Percentiles rank a stretch among this genome's conserved stretches.
phyloP scores from a whole-genome alignment of 192 early-diverging fungal species.

The Coemansia umbellata region DNA sequence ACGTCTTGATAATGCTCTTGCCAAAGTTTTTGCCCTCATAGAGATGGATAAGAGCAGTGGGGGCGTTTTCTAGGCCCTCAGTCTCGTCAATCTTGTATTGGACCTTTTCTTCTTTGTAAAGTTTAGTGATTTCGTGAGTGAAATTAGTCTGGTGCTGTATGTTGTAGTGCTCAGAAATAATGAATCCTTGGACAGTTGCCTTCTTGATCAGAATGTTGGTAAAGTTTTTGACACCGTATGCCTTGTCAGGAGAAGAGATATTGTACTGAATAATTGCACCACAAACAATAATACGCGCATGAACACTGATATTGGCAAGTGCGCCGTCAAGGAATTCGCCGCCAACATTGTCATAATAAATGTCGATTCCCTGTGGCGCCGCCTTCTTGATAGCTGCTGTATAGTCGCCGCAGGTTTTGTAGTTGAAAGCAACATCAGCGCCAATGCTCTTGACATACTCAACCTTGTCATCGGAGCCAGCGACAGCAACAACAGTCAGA shows the following conservation, averaged over 20 bases:
- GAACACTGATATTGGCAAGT: conserved; percentile 56
- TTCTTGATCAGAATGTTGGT: conserved; percentile 54
- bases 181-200: conserved; percentile 64
- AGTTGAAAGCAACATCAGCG: conserved; percentile 88
- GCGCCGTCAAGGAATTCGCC: conserved; percentile 75
- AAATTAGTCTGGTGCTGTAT: conserved; percentile 51
- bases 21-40: conserved; percentile 70
- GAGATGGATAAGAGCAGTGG: conserved; percentile 58
- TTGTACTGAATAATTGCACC: conserved; percentile 80
- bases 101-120: conserved; percentile 60
- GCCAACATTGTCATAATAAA: conserved; percentile 83
- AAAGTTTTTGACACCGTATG: conserved; percentile 60
- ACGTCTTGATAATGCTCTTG: conserved; percentile 59
- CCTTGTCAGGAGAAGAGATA: conserved; percentile 32
- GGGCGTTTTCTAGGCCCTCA: conserved; percentile 65
- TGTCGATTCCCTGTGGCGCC: conserved; percentile 78
- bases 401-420: conserved; percentile 66
- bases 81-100: conserved; percentile 55
- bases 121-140: conserved; percentile 53
- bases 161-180: conserved; percentile 53
- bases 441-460: conserved; percentile 62
- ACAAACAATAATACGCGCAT: conserved; percentile 66
- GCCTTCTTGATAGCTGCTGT: conserved; percentile 54
- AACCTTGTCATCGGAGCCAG: conserved; percentile 82
- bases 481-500: conserved; percentile 73